Evolutionary conservation across 768 basidiomycete genomes (phyloP), one percentile per base, ranked within the genome.

Genomic region (Naganishia friedmannii): DNA sequence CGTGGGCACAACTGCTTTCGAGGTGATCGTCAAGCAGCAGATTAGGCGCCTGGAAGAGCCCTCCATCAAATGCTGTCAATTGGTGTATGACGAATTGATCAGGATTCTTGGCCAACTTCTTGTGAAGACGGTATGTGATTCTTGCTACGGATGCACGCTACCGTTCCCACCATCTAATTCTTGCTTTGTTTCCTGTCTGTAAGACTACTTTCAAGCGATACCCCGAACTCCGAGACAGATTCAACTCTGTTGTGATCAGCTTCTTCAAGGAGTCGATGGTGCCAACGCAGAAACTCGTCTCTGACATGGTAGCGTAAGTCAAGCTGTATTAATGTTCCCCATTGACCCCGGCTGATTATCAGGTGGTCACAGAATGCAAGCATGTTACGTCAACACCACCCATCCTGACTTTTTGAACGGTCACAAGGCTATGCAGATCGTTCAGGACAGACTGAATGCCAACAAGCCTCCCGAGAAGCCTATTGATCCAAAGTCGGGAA

Each of bases 11-110:
- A 88, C 91, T 70, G 96, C 95, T 8, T 99, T 99, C 76, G 96
- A 99, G 77, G 92, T 94, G 71, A 98, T 99, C 75, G 92, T 98
- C 75, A 99, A 98, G 84, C 92, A 98, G 80, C 96, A 99, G 82
- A 99, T 99, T 82, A 90, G 93, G 82, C 87, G 96, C 51, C 83
- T 99, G 66, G 96, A 98, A 79, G 96, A 98, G 8, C 96, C 96
- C 15, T 85, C 87, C 73, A 82, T 97, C 74, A 94, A 94, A 79
- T 98, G 96, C 77, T 95, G 93, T 77, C 89, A 93, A 73, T 85
- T 98, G 70, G 91, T 99, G 3, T 98, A 97, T 73, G 96, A 98
- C 76, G 96, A 98, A 78, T 86, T 99, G 48, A 96, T 97, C 78
- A 88, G 96, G 57, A 99, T 99, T 72, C 87, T 99, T 53, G 88